Base-by-base conservation (phyloP, 208 protist genomes). In the Trypanosoma grayi region DNA sequence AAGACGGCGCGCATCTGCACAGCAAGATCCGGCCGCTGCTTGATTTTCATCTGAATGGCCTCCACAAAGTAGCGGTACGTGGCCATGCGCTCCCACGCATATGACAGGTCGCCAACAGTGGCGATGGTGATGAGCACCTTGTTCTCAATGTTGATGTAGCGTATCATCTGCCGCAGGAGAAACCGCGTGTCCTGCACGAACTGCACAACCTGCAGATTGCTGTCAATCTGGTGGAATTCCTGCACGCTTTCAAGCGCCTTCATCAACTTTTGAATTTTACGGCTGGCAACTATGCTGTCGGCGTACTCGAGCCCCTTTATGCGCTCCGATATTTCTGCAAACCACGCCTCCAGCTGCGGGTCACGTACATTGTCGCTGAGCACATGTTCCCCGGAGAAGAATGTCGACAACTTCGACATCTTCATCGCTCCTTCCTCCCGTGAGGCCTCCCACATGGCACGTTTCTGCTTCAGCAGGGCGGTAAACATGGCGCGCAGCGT, bases 231-330 rank as follows among this genome's bases (percentile, higher is more conserved):
- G 51, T 98, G 88, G 62, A 98, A 98, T 71, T 98, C 84, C 58
- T 98, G 90, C 40, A 99, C 95, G 61, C 97, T 96, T 69, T 98
- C 96, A 22, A 99, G 74, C 4, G 97, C 98, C 39, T 83, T 73
- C 25, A 98, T 91, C 4, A 99, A 73, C 66, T 98, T 92, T 79
- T 98, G 92, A 40, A 99, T 96, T 75, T 97, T 98, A 44, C 96
- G 70, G 40, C 93, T 94, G 0, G 96, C 85, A 9, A 66, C 52
- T 4, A 87, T 94, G 4, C 60, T 78, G 65, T 97, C 84, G 13
- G 61, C 52, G 50, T 86, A 78, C 37, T 73, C 72, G 0, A 93
- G 63, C 18, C 65, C 62, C 13, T 60, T 18, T 46, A 97, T 90
- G 34, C 95, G 75, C 18, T 61, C 45, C 0, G 90, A 81, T 14